phyloP scores from a whole-genome alignment of 495 filamentous ascomycete genomes.

The Penicillium samsonianum region DNA sequence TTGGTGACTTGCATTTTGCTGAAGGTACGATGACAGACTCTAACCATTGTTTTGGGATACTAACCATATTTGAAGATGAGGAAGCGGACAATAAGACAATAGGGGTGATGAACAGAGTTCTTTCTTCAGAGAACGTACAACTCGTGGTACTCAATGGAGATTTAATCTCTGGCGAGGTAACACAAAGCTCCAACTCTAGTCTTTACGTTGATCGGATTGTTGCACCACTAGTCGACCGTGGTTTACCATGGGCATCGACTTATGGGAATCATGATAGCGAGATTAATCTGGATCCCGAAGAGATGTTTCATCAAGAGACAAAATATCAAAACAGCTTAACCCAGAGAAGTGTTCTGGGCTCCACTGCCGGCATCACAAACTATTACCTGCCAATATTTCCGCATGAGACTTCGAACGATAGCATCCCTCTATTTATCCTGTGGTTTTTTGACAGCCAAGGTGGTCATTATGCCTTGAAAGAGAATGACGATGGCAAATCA shows the following conservation, averaged over 20 bases:
- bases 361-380: constrained; percentile 58
- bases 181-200: constrained; percentile 54
- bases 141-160: constrained; percentile 73
- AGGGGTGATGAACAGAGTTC: constrained; percentile 57
- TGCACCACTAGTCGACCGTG: constrained; percentile 50
- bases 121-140: constrained; percentile 53
- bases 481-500: constrained; percentile 33
- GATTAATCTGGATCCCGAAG: constrained; percentile 56
- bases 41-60: background rate
- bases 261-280: constrained; percentile 73
- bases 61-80: constrained; percentile 39
- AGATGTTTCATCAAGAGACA: constrained; percentile 56
- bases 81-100: constrained; percentile 61
- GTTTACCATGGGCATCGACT: constrained; percentile 62
- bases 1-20: constrained; percentile 68
- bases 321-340: constrained; percentile 54
- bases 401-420: constrained; percentile 26
- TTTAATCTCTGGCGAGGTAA: constrained; percentile 68
- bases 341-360: constrained; percentile 40
- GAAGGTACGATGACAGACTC: constrained; percentile 49
- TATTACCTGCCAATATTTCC: constrained; percentile 60
- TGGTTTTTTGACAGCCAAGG: constrained; percentile 76
- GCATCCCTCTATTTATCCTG: constrained; percentile 50
- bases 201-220: constrained; percentile 64
- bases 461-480: constrained; percentile 54